Percentiles rank a stretch among this genome's conserved stretches.
These are phyloP conservation scores for Aspergillus ruber DNA, from an alignment of 2,329 filamentous ascomycete species.

Conservation along the genomic window DNA sequence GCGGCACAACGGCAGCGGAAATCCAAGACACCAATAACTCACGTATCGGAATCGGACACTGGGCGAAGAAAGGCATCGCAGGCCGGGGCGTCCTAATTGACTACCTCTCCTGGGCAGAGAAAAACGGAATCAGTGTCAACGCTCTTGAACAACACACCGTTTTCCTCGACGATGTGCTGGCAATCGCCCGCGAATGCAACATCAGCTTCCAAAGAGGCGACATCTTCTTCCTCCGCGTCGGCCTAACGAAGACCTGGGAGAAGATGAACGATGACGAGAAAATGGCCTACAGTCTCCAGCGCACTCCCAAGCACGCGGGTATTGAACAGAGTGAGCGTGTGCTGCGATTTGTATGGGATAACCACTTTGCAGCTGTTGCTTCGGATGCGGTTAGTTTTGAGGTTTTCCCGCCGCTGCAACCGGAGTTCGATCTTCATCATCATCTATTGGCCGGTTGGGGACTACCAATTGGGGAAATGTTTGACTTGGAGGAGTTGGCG, in stretches of 20 bases:
- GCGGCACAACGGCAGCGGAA: slow-evolving; percentile 30
- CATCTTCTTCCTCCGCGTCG: slow-evolving; percentile 35
- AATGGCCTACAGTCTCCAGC: slow-evolving; percentile 24
- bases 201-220: slow-evolving; percentile 32
- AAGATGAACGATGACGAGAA: slow-evolving; percentile 23
- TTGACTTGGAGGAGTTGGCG: slow-evolving; percentile 32
- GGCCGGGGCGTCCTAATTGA: slow-evolving; percentile 37
- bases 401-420: slow-evolving; percentile 37
- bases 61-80: slow-evolving; percentile 34
- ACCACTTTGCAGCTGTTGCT: slow-evolving; percentile 53
- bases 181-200: slow-evolving; percentile 29
- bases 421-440: slow-evolving; percentile 32
- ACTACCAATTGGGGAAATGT: slow-evolving; percentile 36
- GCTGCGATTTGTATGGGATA: slow-evolving; percentile 55
- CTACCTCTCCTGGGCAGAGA: slow-evolving; percentile 30
- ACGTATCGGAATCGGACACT: slow-evolving; percentile 33
- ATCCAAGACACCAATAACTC: slow-evolving; percentile 25
- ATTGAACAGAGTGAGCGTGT: slow-evolving; percentile 36
- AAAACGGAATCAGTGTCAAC: slow-evolving; percentile 24
- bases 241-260: slow-evolving; percentile 29
- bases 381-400: slow-evolving; percentile 57
- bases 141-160: slow-evolving; percentile 28
- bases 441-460: slow-evolving; percentile 33
- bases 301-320: slow-evolving; percentile 27
- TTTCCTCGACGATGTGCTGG: slow-evolving; percentile 28